Evolutionary conservation across 495 filamentous ascomycete species (phyloP), one percentile per base, ranked within the genome.

Genomic region (Neurospora cerealis): DNA sequence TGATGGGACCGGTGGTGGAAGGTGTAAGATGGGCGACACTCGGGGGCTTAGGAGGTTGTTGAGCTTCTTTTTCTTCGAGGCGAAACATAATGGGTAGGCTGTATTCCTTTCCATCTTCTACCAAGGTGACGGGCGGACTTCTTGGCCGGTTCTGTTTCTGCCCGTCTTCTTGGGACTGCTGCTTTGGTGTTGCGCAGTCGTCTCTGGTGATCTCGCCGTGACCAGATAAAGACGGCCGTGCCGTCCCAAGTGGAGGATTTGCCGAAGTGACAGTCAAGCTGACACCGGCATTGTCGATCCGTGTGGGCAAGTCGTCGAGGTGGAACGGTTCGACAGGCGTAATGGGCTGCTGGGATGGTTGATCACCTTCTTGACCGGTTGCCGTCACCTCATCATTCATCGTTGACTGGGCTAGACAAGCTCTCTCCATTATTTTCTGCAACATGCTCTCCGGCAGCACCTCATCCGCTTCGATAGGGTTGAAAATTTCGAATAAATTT

Each of bases 381-480:
- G 54, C 28, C 11, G 69, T 73, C 48, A 76, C 19, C 40, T 74
- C 76, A 28, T 69, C 73, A n/a, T 72, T 71, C 46, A 70, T 72
- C 34, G 72, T 73, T 72, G 69, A 77, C 9, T 74, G 74, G 19
- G 71, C 54, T 36, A 66, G 70, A 40, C 69, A 81, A 73, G 81
- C 77, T 69, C 82, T 74, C 74, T 80, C 81, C 76, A 79, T 76
- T 7, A 86, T 82, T 71, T 85, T 83, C 36, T 79, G 77, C 48
- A 85, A 79, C 15, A 81, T 85, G 73, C 79, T 81, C 73, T 81
- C 78, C 39, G 80, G 79, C 10, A 88, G 82, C 84, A 87, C 87
- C 78, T 88, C 86, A 70, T 88, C 85, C 10, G 79, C 86, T 73
- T 88, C 85, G 34, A 85, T 79, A 28, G 80, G 79, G 62, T 83